phyloP scores from a whole-genome alignment of 2,329 filamentous ascomycete genomes.

The Cladorrhinum sp. region DNA sequence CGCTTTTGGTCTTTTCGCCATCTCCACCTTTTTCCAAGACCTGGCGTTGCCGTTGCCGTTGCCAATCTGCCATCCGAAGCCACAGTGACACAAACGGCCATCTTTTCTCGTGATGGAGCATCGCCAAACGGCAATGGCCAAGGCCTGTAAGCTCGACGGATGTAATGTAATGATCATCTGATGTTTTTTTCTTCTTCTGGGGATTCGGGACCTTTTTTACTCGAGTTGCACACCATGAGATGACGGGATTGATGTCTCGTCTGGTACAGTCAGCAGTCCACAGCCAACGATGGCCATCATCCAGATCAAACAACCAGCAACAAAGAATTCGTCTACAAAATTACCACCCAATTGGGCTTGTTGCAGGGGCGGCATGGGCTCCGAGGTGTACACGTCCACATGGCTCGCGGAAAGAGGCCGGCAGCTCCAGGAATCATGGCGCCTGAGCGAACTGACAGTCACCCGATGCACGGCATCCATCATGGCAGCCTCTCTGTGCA shows the following conservation, averaged over 20 bases:
- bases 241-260: not conserved
- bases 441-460: not conserved
- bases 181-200: no score
- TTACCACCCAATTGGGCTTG: not conserved
- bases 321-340: not conserved
- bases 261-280: not conserved
- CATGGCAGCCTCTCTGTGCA: not conserved
- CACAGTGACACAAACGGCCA: slow-evolving; percentile 20
- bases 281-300: not conserved
- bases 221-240: no score
- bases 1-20: not conserved
- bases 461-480: slow-evolving; percentile 7
- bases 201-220: no score
- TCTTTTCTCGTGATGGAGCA: slow-evolving; percentile 1
- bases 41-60: not conserved
- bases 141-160: not conserved
- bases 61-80: slow-evolving; percentile 16
- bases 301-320: not conserved
- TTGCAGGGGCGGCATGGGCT: not conserved
- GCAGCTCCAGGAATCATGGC: not conserved
- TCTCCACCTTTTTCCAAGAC: not conserved
- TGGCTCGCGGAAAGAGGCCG: slow-evolving; percentile 6
- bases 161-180: not conserved
- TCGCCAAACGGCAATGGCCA: not conserved
- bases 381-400: not conserved